Evolutionary conservation across 129 eudicot species (phyloP), one percentile per base, ranked within the genome.

Genomic region (Pittosporum tobira): DNA sequence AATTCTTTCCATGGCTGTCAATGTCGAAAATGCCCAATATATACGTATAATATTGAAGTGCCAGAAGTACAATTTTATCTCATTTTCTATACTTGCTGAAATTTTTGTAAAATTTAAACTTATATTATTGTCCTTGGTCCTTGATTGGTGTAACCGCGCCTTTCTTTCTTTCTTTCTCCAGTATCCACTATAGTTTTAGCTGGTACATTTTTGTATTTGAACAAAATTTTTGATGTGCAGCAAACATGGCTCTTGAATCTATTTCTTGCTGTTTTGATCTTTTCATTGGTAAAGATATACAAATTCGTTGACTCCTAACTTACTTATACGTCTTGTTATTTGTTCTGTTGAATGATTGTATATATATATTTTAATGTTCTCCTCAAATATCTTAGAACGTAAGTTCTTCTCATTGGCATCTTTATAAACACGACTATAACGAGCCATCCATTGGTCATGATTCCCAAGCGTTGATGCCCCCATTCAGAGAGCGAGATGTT

Each of bases 41-140:
- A 59, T 63, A 14, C 76, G 70, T 71, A 47, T 24, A 30, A 27
- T 49, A 4, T 11, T 51, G 22, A 12, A 50, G 28, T 5, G 8
- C 25, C 12, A 48, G 6, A 21, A 20, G 21, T 50, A 2, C 27
- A n/a, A 7, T 20, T 47, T 47, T 20, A 2, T 2, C 3, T 27
- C 6, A 22, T 46, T 1, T 6, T 25, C 21, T 3, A 59, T 6
- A 24, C 30, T n/a, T 50, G 23, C 44, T 34, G 15, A 38, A 19
- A 53, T 55, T 18, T 14, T n/a, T 42, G 57, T 52, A 65, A 12
- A 31, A 6, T 48, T 14, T 12, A 2, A 25, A 50, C 67, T 48
- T 72, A 73, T 72, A 72, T 29, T 72, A 73, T 66, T 73, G 77
- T 58, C 77, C 77, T 73, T 73, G 77, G 64, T 73, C 66, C 65